Evolutionary conservation across 73 alveolate genomes (phyloP), one percentile per base, ranked within the genome.

Genomic region (Paramecium biaurelia): DNA sequence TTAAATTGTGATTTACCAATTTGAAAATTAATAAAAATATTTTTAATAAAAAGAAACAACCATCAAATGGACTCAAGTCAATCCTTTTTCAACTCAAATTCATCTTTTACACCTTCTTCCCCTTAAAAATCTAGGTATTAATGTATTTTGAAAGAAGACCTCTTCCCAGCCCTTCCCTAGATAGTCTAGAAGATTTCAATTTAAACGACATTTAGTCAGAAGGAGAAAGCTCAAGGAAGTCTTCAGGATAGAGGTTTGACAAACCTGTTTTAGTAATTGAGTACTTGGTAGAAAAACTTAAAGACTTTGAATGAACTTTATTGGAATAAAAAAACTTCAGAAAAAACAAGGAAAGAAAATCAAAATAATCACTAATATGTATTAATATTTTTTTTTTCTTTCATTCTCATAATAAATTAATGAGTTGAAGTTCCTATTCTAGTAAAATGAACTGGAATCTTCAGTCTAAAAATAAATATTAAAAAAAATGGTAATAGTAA

Each of bases 181-280:
- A 34, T 26, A 32, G 58, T 18, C 30, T 70, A 11, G 63, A 70
- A 70, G 86, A 70, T 11, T 70, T 70, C 86, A 18, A 12, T 35
- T 72, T 72, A 38, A 72, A 38, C 58, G 86, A 72, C 24, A 34
- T 72, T 4, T 63, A 4, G 11, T 30, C 84, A 5, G 84, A 23
- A 26, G 45, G 24, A 26, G 49, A 63, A 14, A 63, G 26, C 45
- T 63, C 49, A 10, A 63, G 84, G 12, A 63, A 63, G 47, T 30
- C 49, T 26, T 63, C 84, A 30, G 41, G 84, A 2, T 63, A 63
- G 10, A 63, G 84, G 28, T 63, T 63, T 63, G 84, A 63, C 10
- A 63, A 63, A 32, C 84, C 84, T 30, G 84, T 63, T 11, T 32
- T 63, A 32, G 84, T 63, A 63, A 63, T 63, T 12, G 84, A 63